Evolutionary conservation across 306 rosid genomes (phyloP).

Genomic region (Canavalia gladiata): DNA sequence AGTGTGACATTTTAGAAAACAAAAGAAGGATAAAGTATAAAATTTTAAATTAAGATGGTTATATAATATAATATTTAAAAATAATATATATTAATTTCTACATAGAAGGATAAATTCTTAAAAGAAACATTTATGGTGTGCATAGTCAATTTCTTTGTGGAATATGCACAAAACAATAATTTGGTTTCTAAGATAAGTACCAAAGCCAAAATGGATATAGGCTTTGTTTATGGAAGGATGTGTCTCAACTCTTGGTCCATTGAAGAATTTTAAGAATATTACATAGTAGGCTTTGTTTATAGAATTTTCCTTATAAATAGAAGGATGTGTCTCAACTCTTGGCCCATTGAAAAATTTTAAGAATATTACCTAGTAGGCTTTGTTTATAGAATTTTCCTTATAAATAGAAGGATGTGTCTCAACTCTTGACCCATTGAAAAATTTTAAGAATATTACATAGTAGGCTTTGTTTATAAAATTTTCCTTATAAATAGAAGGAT

Average conservation of each 20-base stretch:
- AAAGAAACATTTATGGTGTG: constrained; percentile 3
- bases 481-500: constrained; percentile 21
- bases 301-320: constrained; percentile 17
- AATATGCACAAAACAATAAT: constrained; percentile 21
- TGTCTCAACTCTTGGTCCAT: too few species aligned
- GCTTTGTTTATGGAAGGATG: too few species aligned
- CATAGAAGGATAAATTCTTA: background rate
- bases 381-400: constrained; percentile 11
- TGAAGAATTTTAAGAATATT: background rate
- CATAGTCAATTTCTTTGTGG: constrained; percentile 34
- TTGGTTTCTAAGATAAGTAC: constrained; percentile 12
- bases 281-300: constrained; percentile 33
- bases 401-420: background rate
- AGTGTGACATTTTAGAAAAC: too few species aligned
- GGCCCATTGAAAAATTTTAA: constrained; percentile 33
- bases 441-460: background rate
- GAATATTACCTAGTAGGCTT: constrained; percentile 35
- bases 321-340: background rate
- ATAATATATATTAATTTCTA: background rate
- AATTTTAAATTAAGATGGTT: too few species aligned
- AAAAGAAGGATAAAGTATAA: too few species aligned
- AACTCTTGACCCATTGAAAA: background rate
- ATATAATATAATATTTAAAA: background rate
- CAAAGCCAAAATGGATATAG: background rate
- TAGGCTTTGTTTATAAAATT: constrained; percentile 35